These are phyloP conservation scores for Pecoramyces ruminantium DNA, from an alignment of 192 early-diverging fungal genomes.

Conservation along the genomic window DNA sequence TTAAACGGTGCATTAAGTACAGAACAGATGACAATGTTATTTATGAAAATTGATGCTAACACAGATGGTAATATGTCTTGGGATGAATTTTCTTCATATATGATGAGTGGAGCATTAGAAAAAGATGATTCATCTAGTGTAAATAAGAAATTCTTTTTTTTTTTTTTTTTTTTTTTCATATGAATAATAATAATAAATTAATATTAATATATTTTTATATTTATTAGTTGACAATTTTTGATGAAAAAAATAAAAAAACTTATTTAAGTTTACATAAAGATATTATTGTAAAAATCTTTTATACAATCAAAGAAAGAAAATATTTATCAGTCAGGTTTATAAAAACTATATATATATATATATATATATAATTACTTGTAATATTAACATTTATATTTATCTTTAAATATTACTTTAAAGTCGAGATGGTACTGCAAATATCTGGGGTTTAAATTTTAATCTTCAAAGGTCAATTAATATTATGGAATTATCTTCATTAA, in stretches of 20 bases:
- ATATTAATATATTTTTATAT: too few species aligned
- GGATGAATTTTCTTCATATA: conserved; percentile 50
- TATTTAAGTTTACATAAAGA: conserved; percentile 32
- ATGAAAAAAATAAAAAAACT: conserved; percentile 26
- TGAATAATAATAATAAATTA: too few species aligned
- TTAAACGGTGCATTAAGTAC: conserved; percentile 30
- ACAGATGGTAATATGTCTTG: conserved; percentile 42
- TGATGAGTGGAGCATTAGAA: conserved; percentile 35
- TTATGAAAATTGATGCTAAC: conserved; percentile 55
- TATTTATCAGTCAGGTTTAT: conserved; percentile 34
- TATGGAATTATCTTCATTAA: conserved; percentile 14
- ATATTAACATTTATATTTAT: too few species aligned
- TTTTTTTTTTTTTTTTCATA: too few species aligned
- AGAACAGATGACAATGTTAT: conserved; percentile 52
- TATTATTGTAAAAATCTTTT: conserved; percentile 36
- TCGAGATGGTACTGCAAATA: conserved; percentile 33
- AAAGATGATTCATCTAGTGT: conserved; percentile 9
- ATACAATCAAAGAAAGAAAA: conserved; percentile 37
- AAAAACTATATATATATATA: neutral
- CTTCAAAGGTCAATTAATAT: conserved; percentile 27
- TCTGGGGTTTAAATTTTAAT: conserved; percentile 32
- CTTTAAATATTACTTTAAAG: conserved; percentile 3
- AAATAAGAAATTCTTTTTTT: neutral
- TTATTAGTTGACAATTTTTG: conserved; percentile 21
- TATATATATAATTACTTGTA: too few species aligned